A percentile compares a stretch with the other conserved stretches of the same genome.
phyloP scores from a whole-genome alignment of 352 stramenopile genomes.

The Pythium dissimile region DNA sequence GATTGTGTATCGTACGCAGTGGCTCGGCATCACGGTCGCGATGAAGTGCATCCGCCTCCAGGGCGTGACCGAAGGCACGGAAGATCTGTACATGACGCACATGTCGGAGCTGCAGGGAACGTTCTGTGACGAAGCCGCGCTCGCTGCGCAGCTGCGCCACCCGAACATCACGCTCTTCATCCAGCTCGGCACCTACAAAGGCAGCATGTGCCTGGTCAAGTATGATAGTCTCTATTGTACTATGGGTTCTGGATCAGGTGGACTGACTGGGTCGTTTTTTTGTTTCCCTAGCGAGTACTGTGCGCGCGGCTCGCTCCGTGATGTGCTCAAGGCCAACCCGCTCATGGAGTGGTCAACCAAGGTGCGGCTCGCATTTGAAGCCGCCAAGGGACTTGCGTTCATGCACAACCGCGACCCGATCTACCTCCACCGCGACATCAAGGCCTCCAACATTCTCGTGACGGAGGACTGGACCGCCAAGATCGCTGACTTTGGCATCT shows the following conservation, averaged over 20 bases:
- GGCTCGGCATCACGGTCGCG: constrained; percentile 71
- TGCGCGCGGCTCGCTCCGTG: constrained; percentile 51
- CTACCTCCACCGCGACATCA: constrained; percentile 72
- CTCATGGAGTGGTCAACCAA: constrained; percentile 68
- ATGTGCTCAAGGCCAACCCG: constrained; percentile 56
- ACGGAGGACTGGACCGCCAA: constrained; percentile 73
- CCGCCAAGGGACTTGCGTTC: constrained; percentile 68
- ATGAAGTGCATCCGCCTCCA: constrained; percentile 68
- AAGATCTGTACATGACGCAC: constrained; percentile 69
- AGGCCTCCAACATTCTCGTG: constrained; percentile 73
- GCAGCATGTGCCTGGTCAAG: constrained; percentile 71
- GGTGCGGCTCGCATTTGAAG: constrained; percentile 61
- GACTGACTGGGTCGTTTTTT: constrained; percentile 12
- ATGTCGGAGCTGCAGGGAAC: constrained; percentile 53
- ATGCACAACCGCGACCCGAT: constrained; percentile 77
- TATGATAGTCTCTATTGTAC: constrained; percentile 28
- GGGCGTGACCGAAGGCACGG: constrained; percentile 32
- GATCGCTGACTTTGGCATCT: constrained; percentile 72
- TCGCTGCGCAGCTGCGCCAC: constrained; percentile 60
- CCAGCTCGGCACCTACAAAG: constrained; percentile 60
- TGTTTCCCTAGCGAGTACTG: constrained; percentile 60
- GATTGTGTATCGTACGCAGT: constrained; percentile 64
- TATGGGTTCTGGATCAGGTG: background rate
- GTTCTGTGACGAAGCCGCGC: constrained; percentile 62
- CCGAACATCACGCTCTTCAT: constrained; percentile 80